Evolutionary conservation across 2,329 filamentous ascomycete genomes (phyloP).

Genomic region (Fusarium vanettenii): DNA sequence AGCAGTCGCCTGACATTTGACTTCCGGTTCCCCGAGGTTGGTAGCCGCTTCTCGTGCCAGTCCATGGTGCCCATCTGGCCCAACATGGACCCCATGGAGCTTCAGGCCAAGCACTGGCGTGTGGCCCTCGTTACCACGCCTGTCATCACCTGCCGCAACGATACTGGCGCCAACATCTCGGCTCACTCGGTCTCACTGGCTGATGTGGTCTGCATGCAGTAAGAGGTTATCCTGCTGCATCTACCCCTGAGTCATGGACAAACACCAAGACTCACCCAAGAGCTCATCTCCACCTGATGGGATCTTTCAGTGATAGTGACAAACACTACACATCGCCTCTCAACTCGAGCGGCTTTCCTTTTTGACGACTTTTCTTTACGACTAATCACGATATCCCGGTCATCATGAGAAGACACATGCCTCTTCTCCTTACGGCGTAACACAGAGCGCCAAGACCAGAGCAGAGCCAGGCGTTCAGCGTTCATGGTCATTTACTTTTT

Average conservation of each 20-base stretch:
- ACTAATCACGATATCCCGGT: background rate
- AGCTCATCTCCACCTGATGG: background rate
- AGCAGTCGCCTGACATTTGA: slow-evolving; percentile 57
- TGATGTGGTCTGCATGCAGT: slow-evolving; percentile 63
- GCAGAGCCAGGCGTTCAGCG: slow-evolving; percentile 14
- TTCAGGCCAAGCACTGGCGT: slow-evolving; percentile 63
- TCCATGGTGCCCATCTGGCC: slow-evolving; percentile 62
- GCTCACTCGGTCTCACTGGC: slow-evolving; percentile 58
- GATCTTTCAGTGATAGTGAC: slow-evolving; percentile 11
- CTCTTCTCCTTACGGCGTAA: background rate
- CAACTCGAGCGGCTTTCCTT: slow-evolving; percentile 3
- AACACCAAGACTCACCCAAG: background rate
- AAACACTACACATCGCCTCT: slow-evolving; percentile 7
- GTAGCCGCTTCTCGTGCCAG: slow-evolving; percentile 60
- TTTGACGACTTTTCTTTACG: slow-evolving; percentile 3
- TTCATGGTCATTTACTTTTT: slow-evolving; percentile 15
- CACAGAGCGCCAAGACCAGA: background rate
- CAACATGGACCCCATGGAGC: slow-evolving; percentile 51
- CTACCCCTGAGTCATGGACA: background rate
- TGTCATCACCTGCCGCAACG: slow-evolving; percentile 65
- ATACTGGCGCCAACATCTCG: slow-evolving; percentile 58
- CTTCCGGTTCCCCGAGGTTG: slow-evolving; percentile 63
- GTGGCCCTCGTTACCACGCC: slow-evolving; percentile 67
- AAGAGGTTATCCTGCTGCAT: background rate
- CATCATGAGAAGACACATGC: background rate